A percentile compares a stretch with the other conserved stretches of the same genome.
Conservation (phyloP, 2,329 filamentous ascomycete species). For the Thelonectria discophora region DNA sequence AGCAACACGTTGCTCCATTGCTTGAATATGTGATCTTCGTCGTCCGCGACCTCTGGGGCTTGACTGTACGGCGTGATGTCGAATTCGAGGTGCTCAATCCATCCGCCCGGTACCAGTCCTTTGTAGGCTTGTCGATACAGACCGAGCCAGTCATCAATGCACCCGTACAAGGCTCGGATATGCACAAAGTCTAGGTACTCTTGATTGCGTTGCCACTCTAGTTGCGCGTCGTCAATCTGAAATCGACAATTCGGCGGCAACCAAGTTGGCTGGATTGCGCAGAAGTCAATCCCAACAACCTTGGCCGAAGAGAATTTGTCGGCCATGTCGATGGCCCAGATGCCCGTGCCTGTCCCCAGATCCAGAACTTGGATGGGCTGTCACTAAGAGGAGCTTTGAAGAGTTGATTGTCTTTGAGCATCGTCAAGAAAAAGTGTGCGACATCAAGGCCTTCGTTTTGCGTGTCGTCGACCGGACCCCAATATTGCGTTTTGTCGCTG, state of each 20-base stretch:
- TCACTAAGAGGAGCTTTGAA: conserved; percentile 10
- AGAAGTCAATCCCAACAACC: conserved; percentile 12
- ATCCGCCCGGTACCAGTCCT: conserved; percentile 22
- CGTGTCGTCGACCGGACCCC: conserved; percentile 14
- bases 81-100: conserved; percentile 33
- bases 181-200: conserved; percentile 15
- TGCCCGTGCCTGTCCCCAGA: conserved; percentile 16
- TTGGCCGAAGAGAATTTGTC: not conserved
- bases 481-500: conserved; percentile 7
- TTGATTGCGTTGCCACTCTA: conserved; percentile 4
- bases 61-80: conserved; percentile 34
- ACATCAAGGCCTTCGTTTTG: conserved; percentile 12
- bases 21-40: conserved; percentile 31
- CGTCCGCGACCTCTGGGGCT: conserved; percentile 23
- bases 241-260: conserved; percentile 13
- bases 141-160: conserved; percentile 17
- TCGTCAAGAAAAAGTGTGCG: conserved; percentile 8
- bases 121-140: conserved; percentile 14
- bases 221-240: conserved; percentile 14
- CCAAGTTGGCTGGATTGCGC: conserved; percentile 8
- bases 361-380: conserved; percentile 9
- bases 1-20: conserved; percentile 32
- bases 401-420: not conserved
- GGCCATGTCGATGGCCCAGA: conserved; percentile 19
- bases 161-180: conserved; percentile 13